Evolutionary conservation across 2,329 filamentous ascomycete species (phyloP).

Genomic region (Gremmenia infestans): DNA sequence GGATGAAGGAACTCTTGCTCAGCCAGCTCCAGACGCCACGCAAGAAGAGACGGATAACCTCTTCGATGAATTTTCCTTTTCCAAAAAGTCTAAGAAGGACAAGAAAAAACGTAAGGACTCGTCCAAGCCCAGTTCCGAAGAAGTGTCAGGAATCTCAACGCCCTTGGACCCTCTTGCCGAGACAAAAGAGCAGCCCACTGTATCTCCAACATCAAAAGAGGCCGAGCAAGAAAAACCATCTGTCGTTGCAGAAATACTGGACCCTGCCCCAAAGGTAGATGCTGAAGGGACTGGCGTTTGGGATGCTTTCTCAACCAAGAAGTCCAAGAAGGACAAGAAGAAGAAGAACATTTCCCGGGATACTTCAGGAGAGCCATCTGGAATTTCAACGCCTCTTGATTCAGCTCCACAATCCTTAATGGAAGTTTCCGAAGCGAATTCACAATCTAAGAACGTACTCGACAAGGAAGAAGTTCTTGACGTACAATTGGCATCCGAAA

Average conservation of each 20-base stretch:
- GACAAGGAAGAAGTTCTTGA: not conserved
- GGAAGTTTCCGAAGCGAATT: not conserved
- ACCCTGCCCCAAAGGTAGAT: not conserved
- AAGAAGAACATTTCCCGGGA: not conserved
- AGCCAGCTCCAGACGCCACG: not conserved
- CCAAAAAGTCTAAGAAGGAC: constrained; percentile 13
- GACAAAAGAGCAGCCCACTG: not conserved
- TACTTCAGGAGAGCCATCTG: constrained; percentile 3
- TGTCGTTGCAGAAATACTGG: not conserved
- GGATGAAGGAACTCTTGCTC: not conserved
- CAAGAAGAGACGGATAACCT: not conserved
- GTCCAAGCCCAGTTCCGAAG: not conserved
- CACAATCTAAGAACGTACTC: not conserved
- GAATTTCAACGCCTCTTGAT: constrained; percentile 1
- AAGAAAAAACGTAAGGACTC: constrained; percentile 14
- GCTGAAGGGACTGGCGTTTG: constrained; percentile 6
- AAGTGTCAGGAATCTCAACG: not conserved
- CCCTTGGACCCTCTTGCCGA: not conserved
- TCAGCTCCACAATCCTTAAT: not conserved
- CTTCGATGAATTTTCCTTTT: not conserved
- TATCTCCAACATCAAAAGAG: not conserved
- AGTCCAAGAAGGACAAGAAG: not conserved
- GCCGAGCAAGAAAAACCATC: not conserved
- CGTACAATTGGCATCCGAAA: not conserved
- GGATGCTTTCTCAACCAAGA: constrained; percentile 5